Evolutionary conservation across 352 stramenopile species (phyloP).

Genomic region (Peronospora belbahrii): DNA sequence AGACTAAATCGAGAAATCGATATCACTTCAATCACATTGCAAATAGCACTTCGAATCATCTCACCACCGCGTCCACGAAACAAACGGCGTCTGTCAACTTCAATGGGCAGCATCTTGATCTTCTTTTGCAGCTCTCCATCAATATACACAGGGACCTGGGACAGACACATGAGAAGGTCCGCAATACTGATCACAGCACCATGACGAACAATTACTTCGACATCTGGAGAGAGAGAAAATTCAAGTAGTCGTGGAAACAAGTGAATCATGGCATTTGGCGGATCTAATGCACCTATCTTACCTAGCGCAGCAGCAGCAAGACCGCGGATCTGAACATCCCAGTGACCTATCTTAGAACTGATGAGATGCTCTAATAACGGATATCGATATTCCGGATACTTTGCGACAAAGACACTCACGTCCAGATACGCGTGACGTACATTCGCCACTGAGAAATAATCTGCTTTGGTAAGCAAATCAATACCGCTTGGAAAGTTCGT

Average conservation of each 20-base stretch:
- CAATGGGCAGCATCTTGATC: slow-evolving; percentile 66
- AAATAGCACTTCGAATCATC: slow-evolving; percentile 91
- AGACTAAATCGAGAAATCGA: slow-evolving; percentile 39
- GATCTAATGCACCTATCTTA: slow-evolving; percentile 80
- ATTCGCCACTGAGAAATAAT: slow-evolving; percentile 96
- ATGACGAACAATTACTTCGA: slow-evolving; percentile 90
- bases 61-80: slow-evolving; percentile 95
- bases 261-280: slow-evolving; percentile 45
- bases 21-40: slow-evolving; percentile 91
- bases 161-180: slow-evolving; percentile 65
- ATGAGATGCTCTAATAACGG: slow-evolving; percentile 78
- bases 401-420: slow-evolving; percentile 88
- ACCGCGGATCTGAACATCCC: slow-evolving; percentile 90
- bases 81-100: slow-evolving; percentile 91
- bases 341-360: slow-evolving; percentile 90
- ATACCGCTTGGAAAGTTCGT: slow-evolving; percentile 96
- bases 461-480: slow-evolving; percentile 92
- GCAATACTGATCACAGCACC: slow-evolving; percentile 88
- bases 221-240: slow-evolving; percentile 65
- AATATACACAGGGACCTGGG: slow-evolving; percentile 46
- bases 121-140: slow-evolving; percentile 61
- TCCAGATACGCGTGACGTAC: slow-evolving; percentile 88
- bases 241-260: slow-evolving; percentile 84
- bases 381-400: slow-evolving; percentile 85
- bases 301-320: slow-evolving; percentile 84